Percentiles rank a stretch among this genome's conserved stretches.
phyloP scores from a whole-genome alignment of 2,329 filamentous ascomycete species.

The Monilinia polystroma region DNA sequence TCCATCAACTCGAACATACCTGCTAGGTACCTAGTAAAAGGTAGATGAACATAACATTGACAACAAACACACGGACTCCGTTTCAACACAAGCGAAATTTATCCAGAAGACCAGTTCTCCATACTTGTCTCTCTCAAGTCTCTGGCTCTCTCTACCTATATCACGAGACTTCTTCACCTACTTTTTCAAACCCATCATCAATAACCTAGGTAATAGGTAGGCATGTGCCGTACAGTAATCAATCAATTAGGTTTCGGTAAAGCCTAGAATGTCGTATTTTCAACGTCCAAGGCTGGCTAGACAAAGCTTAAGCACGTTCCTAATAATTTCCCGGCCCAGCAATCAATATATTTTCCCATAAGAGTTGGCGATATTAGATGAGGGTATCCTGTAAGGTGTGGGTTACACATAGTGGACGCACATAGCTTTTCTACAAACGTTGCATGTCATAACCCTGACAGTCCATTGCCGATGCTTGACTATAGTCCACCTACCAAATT shows the following conservation, averaged over 20 bases:
- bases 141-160: too few species aligned
- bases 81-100: conserved; percentile 19
- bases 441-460: background rate
- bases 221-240: background rate
- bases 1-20: background rate
- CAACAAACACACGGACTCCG: background rate
- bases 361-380: conserved; percentile 5
- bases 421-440: background rate
- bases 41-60: too few species aligned
- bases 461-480: background rate
- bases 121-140: too few species aligned
- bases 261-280: conserved; percentile 6
- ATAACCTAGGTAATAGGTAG: background rate
- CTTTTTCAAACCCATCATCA: background rate
- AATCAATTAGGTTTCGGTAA: conserved; percentile 11
- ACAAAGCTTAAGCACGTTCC: conserved; percentile 19
- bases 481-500: background rate
- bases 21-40: too few species aligned
- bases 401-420: background rate
- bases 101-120: background rate
- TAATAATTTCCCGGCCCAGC: conserved; percentile 14
- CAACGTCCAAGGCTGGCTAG: conserved; percentile 24
- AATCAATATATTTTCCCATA: conserved; percentile 9
- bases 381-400: conserved; percentile 9
- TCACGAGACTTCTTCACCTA: background rate